A percentile compares a stretch with the other conserved stretches of the same genome.
Conservation (phyloP, 2,329 filamentous ascomycete species). For the Thielaviopsis ethacetica region DNA sequence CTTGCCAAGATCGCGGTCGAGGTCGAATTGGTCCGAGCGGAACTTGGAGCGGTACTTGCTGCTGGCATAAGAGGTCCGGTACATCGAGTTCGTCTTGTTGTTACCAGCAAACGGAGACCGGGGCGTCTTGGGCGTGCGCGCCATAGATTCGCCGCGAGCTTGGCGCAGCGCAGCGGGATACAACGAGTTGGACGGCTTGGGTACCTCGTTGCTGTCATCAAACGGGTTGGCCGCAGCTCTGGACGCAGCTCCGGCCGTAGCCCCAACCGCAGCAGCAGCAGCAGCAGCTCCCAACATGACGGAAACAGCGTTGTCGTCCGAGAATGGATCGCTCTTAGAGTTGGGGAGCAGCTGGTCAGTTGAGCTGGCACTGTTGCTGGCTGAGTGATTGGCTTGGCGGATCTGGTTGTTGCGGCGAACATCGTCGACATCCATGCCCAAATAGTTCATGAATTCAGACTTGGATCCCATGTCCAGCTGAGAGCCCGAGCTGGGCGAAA, state of each 20-base stretch:
- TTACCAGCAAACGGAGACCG: constrained; percentile 4
- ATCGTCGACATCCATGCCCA: constrained; percentile 27
- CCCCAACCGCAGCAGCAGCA: no score
- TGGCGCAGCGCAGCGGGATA: constrained; percentile 32
- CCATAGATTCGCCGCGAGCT: constrained; percentile 30
- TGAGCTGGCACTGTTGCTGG: constrained; percentile 20
- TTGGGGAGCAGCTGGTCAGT: constrained; percentile 25
- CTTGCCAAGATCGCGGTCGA: constrained; percentile 26
- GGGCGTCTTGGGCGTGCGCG: constrained; percentile 17
- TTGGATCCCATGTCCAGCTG: constrained; percentile 14
- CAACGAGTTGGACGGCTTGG: constrained; percentile 21
- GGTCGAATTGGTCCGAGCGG: constrained; percentile 48
- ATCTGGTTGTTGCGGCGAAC: constrained; percentile 23
- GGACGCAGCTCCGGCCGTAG: no score
- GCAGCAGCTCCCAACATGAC: constrained; percentile 19
- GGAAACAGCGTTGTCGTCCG: constrained; percentile 27
- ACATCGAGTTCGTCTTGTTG: constrained; percentile 20
- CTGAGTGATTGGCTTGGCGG: constrained; percentile 18
- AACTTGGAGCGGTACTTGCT: constrained; percentile 36
- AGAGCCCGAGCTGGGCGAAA: not conserved
- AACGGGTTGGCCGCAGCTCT: constrained; percentile 23
- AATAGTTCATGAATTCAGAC: constrained; percentile 28
- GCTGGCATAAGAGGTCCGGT: constrained; percentile 25
- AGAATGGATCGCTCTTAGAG: constrained; percentile 29
- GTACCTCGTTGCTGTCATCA: constrained; percentile 30